These are phyloP conservation scores for Phytophthora sansomeana DNA, from an alignment of 352 stramenopile genomes.

Conservation along the genomic window DNA sequence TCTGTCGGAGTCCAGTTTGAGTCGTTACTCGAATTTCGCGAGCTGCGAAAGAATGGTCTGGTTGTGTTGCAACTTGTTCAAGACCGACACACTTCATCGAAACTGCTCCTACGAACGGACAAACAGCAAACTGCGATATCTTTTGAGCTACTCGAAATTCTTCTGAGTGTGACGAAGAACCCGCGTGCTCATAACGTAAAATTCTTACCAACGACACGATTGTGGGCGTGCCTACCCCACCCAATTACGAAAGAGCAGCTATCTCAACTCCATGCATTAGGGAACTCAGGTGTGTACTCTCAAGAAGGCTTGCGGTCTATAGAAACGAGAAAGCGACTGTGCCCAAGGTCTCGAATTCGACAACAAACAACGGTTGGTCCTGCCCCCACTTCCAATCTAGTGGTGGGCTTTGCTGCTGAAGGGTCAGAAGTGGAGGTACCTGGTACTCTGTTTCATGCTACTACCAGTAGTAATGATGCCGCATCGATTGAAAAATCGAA, in stretches of 20 bases:
- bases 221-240: constrained; percentile 23
- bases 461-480: not conserved
- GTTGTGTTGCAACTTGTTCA: constrained; percentile 8
- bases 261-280: constrained; percentile 12
- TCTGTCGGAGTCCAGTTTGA: too few species aligned
- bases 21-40: constrained; percentile 19
- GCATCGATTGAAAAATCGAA: constrained; percentile 6
- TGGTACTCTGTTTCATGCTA: too few species aligned
- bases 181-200: constrained; percentile 9
- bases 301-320: not conserved
- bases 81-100: not conserved
- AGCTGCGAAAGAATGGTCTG: constrained; percentile 23
- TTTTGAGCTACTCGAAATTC: constrained; percentile 6
- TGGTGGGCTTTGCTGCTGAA: not conserved
- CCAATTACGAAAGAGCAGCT: constrained; percentile 7
- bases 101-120: too few species aligned
- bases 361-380: constrained; percentile 11
- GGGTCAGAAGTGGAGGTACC: not conserved
- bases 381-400: constrained; percentile 15
- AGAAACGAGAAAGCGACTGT: not conserved
- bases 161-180: too few species aligned
- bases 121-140: too few species aligned
- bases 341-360: not conserved
- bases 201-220: not conserved
- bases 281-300: constrained; percentile 8